phyloP scores from a whole-genome alignment of 108 stramenopile genomes.

The Stephanodiscus minutulus region DNA sequence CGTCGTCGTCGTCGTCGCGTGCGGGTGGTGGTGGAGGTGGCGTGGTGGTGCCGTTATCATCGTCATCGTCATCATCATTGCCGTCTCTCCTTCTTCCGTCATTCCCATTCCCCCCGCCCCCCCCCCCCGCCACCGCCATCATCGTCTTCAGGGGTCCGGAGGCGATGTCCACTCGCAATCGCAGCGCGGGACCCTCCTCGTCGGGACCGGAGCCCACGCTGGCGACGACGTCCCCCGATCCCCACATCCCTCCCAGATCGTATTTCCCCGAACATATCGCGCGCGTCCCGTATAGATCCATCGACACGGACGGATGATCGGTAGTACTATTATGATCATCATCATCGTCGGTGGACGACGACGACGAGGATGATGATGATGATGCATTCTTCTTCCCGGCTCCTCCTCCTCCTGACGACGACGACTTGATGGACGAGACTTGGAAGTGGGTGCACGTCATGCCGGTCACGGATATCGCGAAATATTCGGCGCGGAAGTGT shows the following conservation, averaged over 20 bases:
- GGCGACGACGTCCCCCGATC: conserved; percentile 49
- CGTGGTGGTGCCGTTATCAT: too few relatives aligned
- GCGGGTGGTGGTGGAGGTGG: too few relatives aligned
- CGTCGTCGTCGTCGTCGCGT: neutral
- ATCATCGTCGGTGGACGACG: conserved; percentile 13
- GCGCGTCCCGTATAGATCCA: conserved; percentile 32
- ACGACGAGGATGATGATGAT: conserved; percentile 3
- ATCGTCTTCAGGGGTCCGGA: conserved; percentile 24
- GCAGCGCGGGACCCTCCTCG: neutral
- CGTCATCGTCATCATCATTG: too few relatives aligned
- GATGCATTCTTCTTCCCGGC: too few relatives aligned
- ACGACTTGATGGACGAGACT: conserved; percentile 2
- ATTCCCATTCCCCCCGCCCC: too few relatives aligned
- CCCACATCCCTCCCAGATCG: conserved; percentile 45
- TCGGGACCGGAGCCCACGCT: too few relatives aligned
- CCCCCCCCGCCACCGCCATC: too few relatives aligned
- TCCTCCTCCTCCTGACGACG: too few relatives aligned
- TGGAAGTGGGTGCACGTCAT: neutral
- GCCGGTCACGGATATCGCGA: conserved; percentile 39
- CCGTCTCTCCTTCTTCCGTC: too few relatives aligned
- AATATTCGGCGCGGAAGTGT: conserved; percentile 44
- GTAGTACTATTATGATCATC: too few relatives aligned
- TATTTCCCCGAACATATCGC: conserved; percentile 67
- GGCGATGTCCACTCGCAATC: conserved; percentile 15
- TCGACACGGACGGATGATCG: neutral